These are phyloP conservation scores for Syzygium aromaticum DNA, from an alignment of 345 rosid species.

Conservation along the genomic window DNA sequence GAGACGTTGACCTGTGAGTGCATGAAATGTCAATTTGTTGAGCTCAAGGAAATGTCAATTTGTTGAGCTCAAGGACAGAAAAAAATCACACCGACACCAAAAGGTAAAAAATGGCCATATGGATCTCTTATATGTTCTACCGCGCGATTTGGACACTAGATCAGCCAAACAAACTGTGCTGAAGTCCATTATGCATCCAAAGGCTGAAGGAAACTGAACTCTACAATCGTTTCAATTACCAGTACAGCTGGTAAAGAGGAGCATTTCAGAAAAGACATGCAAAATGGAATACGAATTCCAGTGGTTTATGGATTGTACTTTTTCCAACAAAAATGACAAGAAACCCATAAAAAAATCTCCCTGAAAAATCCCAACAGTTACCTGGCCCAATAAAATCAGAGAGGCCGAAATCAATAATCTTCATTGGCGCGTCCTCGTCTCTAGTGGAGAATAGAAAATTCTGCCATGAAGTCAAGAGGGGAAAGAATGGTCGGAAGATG, in stretches of 20 bases:
- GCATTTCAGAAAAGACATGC: background rate
- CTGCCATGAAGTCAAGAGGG: conserved; percentile 30
- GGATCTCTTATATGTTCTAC: background rate
- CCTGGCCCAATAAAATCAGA: conserved; percentile 80
- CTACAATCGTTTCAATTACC: background rate
- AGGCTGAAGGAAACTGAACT: background rate
- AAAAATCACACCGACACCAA: background rate
- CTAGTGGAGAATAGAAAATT: conserved; percentile 82
- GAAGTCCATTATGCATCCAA: background rate
- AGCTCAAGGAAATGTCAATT: background rate
- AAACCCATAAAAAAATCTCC: background rate
- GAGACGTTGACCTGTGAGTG: conserved; percentile 74
- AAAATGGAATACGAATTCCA: background rate
- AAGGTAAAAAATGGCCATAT: background rate
- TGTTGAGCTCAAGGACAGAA: background rate
- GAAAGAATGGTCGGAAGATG: background rate
- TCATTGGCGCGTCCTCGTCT: conserved; percentile 74
- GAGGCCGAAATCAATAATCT: conserved; percentile 92
- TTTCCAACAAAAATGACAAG: background rate
- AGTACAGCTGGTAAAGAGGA: background rate
- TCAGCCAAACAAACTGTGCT: background rate
- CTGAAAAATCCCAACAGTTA: conserved; percentile 13
- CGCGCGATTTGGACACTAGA: background rate
- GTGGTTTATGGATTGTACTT: background rate
- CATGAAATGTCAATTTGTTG: background rate